These are phyloP conservation scores for Sequoiadendron giganteum DNA, from an alignment of 75 land plant genomes.

Conservation along the genomic window DNA sequence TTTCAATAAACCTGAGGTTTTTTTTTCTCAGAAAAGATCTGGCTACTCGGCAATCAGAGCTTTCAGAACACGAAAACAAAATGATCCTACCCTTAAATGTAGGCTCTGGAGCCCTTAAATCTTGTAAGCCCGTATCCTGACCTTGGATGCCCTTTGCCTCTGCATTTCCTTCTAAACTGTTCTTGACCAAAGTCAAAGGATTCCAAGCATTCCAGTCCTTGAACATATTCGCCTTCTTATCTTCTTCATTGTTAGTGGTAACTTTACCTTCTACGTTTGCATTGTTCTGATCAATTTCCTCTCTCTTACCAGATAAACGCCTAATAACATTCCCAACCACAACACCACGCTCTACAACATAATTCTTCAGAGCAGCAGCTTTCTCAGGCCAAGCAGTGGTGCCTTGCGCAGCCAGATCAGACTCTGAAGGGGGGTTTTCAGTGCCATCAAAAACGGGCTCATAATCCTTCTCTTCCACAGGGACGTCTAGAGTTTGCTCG, in stretches of 20 bases:
- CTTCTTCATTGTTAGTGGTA: constrained; percentile 13
- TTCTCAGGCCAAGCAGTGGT: constrained; percentile 65
- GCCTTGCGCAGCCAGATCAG: constrained; percentile 11
- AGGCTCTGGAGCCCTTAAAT: constrained; percentile 5
- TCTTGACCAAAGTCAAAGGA: constrained; percentile 48
- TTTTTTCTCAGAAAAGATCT: constrained; percentile 47
- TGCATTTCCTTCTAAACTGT: constrained; percentile 18
- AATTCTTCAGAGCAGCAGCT: constrained; percentile 62
- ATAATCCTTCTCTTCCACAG: constrained; percentile 29
- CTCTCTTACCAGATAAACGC: constrained; percentile 60
- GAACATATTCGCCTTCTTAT: constrained; percentile 15
- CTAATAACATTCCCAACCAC: constrained; percentile 55
- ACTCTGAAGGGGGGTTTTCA: constrained; percentile 38
- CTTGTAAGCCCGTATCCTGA: background rate
- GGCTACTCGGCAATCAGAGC: constrained; percentile 49
- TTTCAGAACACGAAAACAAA: constrained; percentile 65
- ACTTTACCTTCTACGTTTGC: constrained; percentile 1
- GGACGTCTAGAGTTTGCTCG: constrained; percentile 11
- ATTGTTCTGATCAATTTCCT: constrained; percentile 28
- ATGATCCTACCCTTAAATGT: constrained; percentile 65
- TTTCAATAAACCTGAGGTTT: constrained; percentile 58
- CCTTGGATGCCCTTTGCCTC: constrained; percentile 9
- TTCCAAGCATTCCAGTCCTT: constrained; percentile 47
- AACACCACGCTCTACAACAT: constrained; percentile 56
- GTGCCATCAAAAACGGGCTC: constrained; percentile 78